A percentile compares a stretch with the other conserved stretches of the same genome.
phyloP scores from a whole-genome alignment of 495 filamentous ascomycete genomes.

The Podospora appendiculata region DNA sequence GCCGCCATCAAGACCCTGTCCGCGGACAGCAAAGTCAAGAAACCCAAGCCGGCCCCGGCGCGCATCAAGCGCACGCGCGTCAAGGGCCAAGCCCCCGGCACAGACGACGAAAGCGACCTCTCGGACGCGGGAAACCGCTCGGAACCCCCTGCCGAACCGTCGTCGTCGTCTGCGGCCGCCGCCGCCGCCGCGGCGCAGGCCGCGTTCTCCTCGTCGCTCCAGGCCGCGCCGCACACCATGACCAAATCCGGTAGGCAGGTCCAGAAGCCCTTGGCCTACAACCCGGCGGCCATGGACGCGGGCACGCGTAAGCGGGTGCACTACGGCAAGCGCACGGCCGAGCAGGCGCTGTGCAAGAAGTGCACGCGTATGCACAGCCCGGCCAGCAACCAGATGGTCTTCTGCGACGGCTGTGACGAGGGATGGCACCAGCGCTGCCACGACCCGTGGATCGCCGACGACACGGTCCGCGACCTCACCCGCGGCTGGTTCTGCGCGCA shows the following conservation, averaged over 20 bases:
- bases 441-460: conserved; percentile 67
- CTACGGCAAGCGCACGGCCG: conserved; percentile 41
- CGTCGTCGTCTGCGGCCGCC: conserved; percentile 4
- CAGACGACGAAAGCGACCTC: not conserved
- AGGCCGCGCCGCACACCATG: conserved; percentile 47
- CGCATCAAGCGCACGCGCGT: not conserved
- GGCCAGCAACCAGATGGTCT: conserved; percentile 77
- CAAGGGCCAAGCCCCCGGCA: conserved; percentile 7
- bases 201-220: conserved; percentile 16
- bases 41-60: not conserved
- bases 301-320: conserved; percentile 28
- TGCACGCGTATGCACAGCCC: conserved; percentile 75
- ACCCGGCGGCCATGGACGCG: conserved; percentile 43
- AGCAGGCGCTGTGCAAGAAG: conserved; percentile 58
- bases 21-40: conserved; percentile 20
- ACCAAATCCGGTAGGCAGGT: conserved; percentile 82
- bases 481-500: conserved; percentile 68
- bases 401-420: conserved; percentile 85
- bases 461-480: conserved; percentile 56
- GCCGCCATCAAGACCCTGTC: not conserved
- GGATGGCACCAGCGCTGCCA: conserved; percentile 92
- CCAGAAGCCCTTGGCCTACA: conserved; percentile 64
- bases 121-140: not conserved
- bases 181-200: conserved; percentile 12
- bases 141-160: conserved; percentile 8